Conservation (phyloP, 345 rosid species). For the Lepidium aucheri region DNA sequence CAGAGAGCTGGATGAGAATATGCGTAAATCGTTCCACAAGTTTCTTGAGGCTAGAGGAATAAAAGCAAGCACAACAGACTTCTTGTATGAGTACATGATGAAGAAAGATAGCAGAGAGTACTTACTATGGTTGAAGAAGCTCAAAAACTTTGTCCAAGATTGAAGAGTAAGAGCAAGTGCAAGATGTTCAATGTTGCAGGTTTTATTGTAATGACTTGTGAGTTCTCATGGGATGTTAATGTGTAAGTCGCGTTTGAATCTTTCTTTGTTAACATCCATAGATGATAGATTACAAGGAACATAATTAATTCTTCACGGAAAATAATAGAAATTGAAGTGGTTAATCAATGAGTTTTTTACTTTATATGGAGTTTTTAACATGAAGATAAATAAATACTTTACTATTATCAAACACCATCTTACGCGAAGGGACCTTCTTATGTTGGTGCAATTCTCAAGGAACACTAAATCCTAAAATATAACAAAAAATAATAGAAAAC, state of each 20-base stretch:
- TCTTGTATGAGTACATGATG: conserved; percentile 84
- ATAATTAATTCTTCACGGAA: background rate
- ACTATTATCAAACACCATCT: conserved; percentile 20
- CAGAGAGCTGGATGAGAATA: conserved; percentile 88
- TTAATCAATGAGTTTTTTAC: background rate
- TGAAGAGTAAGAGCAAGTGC: conserved; percentile 19
- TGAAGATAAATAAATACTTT: conserved; percentile 6
- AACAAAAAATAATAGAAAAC: background rate
- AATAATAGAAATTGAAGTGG: background rate
- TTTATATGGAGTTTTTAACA: background rate
- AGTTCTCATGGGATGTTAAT: background rate
- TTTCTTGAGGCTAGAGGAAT: conserved; percentile 74
- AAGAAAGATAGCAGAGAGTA: conserved; percentile 72
- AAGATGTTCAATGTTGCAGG: background rate
- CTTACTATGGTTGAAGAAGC: conserved; percentile 61
- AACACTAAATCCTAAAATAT: conserved; percentile 14
- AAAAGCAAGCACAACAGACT: conserved; percentile 56
- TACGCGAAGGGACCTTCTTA: background rate
- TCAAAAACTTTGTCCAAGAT: conserved; percentile 58
- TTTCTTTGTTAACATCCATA: background rate
- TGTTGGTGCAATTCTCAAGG: conserved; percentile 12
- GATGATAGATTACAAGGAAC: background rate
- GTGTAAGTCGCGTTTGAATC: background rate
- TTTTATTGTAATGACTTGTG: background rate
- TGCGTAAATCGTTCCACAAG: conserved; percentile 71